phyloP scores from a whole-genome alignment of 2,329 filamentous ascomycete genomes.

The Eurotiales sp. region DNA sequence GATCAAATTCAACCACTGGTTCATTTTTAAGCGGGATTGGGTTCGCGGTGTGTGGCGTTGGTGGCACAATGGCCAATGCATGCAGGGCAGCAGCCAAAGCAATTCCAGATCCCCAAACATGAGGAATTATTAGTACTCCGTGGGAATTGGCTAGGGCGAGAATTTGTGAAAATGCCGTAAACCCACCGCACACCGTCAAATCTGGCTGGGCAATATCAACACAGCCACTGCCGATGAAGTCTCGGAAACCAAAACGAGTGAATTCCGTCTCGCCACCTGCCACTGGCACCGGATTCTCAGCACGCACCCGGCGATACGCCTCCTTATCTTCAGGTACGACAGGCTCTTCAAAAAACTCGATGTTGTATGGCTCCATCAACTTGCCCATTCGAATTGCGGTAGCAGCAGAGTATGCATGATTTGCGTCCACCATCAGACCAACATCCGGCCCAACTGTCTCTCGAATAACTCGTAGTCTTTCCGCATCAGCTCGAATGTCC shows the following conservation, averaged over 20 bases:
- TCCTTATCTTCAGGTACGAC: not conserved
- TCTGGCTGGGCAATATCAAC: not conserved
- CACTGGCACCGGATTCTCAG: not conserved
- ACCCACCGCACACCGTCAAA: not conserved
- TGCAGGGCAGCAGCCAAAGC: not conserved
- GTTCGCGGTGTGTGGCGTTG: not conserved
- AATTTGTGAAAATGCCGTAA: not conserved
- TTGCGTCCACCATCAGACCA: not conserved
- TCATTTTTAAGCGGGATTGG: not conserved
- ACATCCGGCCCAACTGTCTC: not conserved
- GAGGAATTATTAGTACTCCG: not conserved
- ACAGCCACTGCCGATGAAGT: not conserved
- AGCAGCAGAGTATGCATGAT: not conserved
- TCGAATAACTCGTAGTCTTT: not conserved
- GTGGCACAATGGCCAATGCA: not conserved
- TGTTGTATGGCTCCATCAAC: not conserved
- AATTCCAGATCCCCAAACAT: not conserved
- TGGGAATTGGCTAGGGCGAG: not conserved
- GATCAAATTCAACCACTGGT: conserved; percentile 2
- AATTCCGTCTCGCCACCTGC: not conserved
- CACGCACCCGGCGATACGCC: not conserved
- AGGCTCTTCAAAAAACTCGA: not conserved
- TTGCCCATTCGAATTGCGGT: not conserved
- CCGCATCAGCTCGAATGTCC: not conserved
- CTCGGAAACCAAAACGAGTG: not conserved